phyloP scores from a whole-genome alignment of 2,329 filamentous ascomycete genomes.

The Alternaria metachromatica region DNA sequence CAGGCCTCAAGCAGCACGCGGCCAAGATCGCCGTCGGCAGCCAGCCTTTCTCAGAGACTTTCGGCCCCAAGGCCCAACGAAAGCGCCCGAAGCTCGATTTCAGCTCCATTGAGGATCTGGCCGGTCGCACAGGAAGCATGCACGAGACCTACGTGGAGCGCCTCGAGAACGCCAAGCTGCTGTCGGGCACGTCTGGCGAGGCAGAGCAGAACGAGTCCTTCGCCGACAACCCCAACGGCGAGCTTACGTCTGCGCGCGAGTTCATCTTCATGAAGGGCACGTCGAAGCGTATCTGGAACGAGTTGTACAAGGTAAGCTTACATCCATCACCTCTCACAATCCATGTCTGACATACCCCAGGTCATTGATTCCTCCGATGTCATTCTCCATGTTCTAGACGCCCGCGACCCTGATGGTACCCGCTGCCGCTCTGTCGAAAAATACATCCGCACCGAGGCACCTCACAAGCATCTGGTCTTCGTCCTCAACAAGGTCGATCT shows the following conservation, averaged over 20 bases:
- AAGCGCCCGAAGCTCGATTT: conserved; percentile 92
- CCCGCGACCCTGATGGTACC: conserved; percentile 65
- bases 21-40: conserved; percentile 94
- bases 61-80: conserved; percentile 90
- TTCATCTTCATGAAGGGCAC: conserved; percentile 95
- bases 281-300: conserved; percentile 84
- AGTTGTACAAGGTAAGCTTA: conserved; percentile 80
- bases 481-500: conserved; percentile 92
- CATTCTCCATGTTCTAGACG: conserved; percentile 68
- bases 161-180: conserved; percentile 76
- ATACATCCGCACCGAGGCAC: conserved; percentile 89
- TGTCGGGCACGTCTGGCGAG: conserved; percentile 72
- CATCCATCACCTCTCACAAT: neutral
- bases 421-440: conserved; percentile 90
- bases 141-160: conserved; percentile 83
- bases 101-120: conserved; percentile 80
- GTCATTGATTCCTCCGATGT: conserved; percentile 91
- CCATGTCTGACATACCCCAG: neutral
- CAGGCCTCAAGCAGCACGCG: conserved; percentile 88
- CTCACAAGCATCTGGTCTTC: conserved; percentile 94
- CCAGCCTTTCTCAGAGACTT: conserved; percentile 84
- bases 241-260: conserved; percentile 56
- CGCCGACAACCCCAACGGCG: conserved; percentile 46
- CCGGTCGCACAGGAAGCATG: conserved; percentile 78
- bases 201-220: conserved; percentile 56